These are phyloP conservation scores for Entomortierella lignicola DNA, from an alignment of 192 early-diverging fungal species.

Conservation along the genomic window DNA sequence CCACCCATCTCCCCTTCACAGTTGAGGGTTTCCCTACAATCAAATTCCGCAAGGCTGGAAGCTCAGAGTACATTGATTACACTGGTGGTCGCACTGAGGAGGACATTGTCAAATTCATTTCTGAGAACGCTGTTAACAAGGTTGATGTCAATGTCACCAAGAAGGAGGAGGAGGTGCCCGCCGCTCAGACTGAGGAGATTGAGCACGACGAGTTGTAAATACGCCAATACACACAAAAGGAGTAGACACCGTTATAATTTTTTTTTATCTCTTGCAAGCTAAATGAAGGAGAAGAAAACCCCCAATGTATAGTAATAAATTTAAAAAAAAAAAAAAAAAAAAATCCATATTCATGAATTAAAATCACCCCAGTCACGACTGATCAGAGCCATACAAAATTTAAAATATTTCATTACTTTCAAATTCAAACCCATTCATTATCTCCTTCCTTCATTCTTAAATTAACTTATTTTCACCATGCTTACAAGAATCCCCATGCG, in stretches of 20 bases:
- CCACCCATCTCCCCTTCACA: constrained; percentile 70
- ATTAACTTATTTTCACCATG: background rate
- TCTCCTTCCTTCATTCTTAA: background rate
- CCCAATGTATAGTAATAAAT: background rate
- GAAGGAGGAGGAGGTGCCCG: constrained; percentile 29
- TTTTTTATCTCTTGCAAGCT: no score
- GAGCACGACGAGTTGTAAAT: constrained; percentile 57
- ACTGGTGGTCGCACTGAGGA: constrained; percentile 85
- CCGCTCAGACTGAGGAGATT: constrained; percentile 45
- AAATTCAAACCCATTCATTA: no score
- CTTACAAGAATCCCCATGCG: constrained; percentile 22
- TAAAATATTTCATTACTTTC: no score
- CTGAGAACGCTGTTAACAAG: constrained; percentile 74
- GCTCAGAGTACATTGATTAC: constrained; percentile 79
- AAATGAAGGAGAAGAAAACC: background rate
- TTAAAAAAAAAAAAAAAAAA: background rate
- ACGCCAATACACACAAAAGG: constrained; percentile 4
- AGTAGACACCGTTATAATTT: background rate
- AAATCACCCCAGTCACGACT: background rate
- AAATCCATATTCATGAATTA: background rate
- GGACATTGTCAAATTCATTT: constrained; percentile 81
- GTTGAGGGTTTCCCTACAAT: constrained; percentile 96
- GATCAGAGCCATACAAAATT: no score
- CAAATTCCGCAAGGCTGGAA: constrained; percentile 87
- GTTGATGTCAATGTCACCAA: constrained; percentile 37